Conservation (phyloP, 352 stramenopile genomes). For the Globisporangium barbulae region DNA sequence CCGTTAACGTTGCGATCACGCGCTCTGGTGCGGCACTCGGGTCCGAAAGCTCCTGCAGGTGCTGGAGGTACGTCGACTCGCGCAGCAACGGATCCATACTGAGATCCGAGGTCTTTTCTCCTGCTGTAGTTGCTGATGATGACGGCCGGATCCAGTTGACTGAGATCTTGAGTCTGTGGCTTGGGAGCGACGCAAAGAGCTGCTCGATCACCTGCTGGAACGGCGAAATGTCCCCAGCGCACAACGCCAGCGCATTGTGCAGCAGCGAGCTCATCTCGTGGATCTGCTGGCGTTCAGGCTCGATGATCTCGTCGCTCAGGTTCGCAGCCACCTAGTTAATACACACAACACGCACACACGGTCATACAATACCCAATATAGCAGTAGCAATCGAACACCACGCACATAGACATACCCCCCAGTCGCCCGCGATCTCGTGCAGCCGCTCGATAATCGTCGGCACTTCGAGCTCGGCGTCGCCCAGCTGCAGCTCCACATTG, state of each 20-base stretch:
- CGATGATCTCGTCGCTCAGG: not conserved
- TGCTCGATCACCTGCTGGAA: constrained; percentile 64
- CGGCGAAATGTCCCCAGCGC: constrained; percentile 30
- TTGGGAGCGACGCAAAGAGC: constrained; percentile 35
- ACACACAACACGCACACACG: not conserved
- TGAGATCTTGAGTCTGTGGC: constrained; percentile 36
- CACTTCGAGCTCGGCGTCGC: not conserved
- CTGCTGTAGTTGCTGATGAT: not conserved
- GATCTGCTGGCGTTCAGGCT: constrained; percentile 3
- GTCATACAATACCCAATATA: not conserved
- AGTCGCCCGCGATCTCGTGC: constrained; percentile 5
- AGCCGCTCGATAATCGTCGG: constrained; percentile 8
- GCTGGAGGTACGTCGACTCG: constrained; percentile 30
- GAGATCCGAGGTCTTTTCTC: not conserved
- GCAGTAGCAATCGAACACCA: not conserved
- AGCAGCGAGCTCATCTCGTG: constrained; percentile 37
- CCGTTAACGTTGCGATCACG: constrained; percentile 28
- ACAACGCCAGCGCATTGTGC: constrained; percentile 31
- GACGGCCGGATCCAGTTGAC: constrained; percentile 36
- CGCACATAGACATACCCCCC: constrained; percentile 1
- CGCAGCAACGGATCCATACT: not conserved
- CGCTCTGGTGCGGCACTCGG: constrained; percentile 1
- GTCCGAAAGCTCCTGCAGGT: constrained; percentile 24
- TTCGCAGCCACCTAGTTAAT: not conserved
- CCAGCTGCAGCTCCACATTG: not conserved